Conservation (phyloP, 2,329 filamentous ascomycete species). For the Paraconiothyrium sp. region DNA sequence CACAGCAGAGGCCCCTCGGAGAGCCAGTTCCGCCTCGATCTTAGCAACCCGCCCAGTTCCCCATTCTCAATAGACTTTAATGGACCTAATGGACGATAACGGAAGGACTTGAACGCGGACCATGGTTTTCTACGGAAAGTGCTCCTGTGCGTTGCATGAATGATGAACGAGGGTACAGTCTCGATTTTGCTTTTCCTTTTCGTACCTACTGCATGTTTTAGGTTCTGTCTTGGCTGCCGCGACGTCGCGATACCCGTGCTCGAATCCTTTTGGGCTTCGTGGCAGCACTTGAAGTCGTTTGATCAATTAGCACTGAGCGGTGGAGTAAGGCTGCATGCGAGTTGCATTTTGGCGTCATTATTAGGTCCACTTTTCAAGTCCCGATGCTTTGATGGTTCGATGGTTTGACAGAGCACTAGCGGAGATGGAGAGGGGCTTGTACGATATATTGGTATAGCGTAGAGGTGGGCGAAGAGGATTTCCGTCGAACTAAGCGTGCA, state of each 20-base stretch:
- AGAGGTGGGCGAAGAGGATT: slow-evolving; percentile 6
- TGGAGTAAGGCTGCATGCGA: slow-evolving; percentile 41
- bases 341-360: slow-evolving; percentile 34
- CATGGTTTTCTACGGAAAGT: slow-evolving; percentile 12
- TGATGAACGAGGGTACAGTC: slow-evolving; percentile 26
- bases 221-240: slow-evolving; percentile 40
- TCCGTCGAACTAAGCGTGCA: neutral
- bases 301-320: slow-evolving; percentile 40
- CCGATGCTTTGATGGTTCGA: neutral
- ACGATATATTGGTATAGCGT: slow-evolving; percentile 20
- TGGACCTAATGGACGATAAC: slow-evolving; percentile 29
- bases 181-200: slow-evolving; percentile 32
- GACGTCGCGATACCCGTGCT: slow-evolving; percentile 47
- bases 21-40: slow-evolving; percentile 45
- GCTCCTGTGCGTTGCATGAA: slow-evolving; percentile 31
- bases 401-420: slow-evolving; percentile 3
- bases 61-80: slow-evolving; percentile 50
- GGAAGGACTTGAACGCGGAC: slow-evolving; percentile 2
- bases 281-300: slow-evolving; percentile 39
- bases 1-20: slow-evolving; percentile 44
- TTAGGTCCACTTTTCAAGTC: slow-evolving; percentile 7
- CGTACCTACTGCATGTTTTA: slow-evolving; percentile 36
- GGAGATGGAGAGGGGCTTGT: slow-evolving; percentile 12
- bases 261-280: slow-evolving; percentile 40
- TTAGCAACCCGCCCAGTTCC: slow-evolving; percentile 48